These are phyloP conservation scores for Claviceps digitariae DNA, from an alignment of 2,329 filamentous ascomycete species.

Conservation along the genomic window DNA sequence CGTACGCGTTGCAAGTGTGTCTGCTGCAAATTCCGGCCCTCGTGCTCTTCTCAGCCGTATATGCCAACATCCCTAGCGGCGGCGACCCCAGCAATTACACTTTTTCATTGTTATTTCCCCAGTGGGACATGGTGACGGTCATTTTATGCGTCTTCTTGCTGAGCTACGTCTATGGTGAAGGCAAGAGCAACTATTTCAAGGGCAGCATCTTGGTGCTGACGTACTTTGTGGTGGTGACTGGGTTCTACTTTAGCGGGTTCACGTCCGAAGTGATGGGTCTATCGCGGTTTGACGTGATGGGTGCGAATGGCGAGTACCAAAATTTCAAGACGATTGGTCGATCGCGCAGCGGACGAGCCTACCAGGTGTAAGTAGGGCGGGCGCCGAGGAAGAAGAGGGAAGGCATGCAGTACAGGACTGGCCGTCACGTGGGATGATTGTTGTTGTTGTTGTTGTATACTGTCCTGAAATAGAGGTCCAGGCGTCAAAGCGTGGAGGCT, in stretches of 20 bases:
- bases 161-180: constrained; percentile 95
- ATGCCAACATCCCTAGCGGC: constrained; percentile 30
- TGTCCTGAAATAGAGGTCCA: background rate
- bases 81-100: constrained; percentile 42
- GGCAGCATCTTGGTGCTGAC: constrained; percentile 87
- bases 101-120: constrained; percentile 85
- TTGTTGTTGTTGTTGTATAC: background rate
- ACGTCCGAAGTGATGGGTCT: constrained; percentile 30
- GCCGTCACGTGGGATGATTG: background rate
- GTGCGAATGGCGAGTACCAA: constrained; percentile 33
- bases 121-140: constrained; percentile 98
- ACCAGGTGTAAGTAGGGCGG: background rate
- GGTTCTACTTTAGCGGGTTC: constrained; percentile 72
- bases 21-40: constrained; percentile 86
- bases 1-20: constrained; percentile 92
- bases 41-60: constrained; percentile 78
- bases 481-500: background rate
- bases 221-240: constrained; percentile 81
- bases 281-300: constrained; percentile 41
- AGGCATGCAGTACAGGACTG: background rate
- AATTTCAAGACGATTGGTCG: constrained; percentile 39
- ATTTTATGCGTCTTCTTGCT: constrained; percentile 92
- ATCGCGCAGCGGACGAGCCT: background rate
- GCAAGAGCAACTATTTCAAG: constrained; percentile 99
- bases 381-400: background rate